Conservation (phyloP, 2,329 filamentous ascomycete genomes). For the Alternaria metachromatica region DNA sequence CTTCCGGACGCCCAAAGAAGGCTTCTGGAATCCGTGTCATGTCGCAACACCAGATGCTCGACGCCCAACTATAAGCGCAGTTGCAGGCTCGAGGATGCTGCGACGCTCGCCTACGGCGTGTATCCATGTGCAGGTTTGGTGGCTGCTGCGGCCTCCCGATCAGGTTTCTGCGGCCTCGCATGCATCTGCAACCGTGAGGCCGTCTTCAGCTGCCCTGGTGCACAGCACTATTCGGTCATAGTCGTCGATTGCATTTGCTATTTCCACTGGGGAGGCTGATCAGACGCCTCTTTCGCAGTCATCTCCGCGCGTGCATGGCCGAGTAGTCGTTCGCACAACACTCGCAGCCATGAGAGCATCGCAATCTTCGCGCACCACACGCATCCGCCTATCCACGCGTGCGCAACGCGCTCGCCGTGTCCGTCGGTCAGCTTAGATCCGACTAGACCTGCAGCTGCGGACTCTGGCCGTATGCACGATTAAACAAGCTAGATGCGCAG, state of each 20-base stretch:
- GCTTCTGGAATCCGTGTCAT: constrained; percentile 45
- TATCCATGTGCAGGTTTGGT: constrained; percentile 14
- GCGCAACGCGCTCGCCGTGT: constrained; percentile 37
- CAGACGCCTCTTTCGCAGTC: constrained; percentile 36
- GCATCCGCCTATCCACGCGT: constrained; percentile 45
- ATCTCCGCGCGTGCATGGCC: constrained; percentile 43
- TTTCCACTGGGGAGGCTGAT: constrained; percentile 37
- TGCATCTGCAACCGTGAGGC: constrained; percentile 35
- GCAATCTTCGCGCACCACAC: constrained; percentile 39
- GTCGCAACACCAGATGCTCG: constrained; percentile 34
- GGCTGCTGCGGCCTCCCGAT: constrained; percentile 24
- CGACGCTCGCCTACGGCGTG: constrained; percentile 26
- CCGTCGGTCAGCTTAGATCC: constrained; percentile 47
- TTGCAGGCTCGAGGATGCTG: constrained; percentile 15
- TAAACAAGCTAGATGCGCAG: constrained; percentile 47
- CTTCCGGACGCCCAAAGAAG: constrained; percentile 36
- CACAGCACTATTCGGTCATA: constrained; percentile 15
- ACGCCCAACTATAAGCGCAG: constrained; percentile 33
- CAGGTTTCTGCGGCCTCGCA: constrained; percentile 23
- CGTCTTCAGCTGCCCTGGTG: constrained; percentile 41
- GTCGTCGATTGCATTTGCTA: constrained; percentile 33
- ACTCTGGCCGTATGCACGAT: constrained; percentile 47
- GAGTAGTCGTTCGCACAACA: constrained; percentile 22
- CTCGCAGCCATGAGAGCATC: constrained; percentile 38
- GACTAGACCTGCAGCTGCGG: constrained; percentile 46